A percentile compares a stretch with the other conserved stretches of the same genome.
Evolutionary conservation across 192 early-diverging fungal genomes (phyloP).

Genomic region (Coemansia reversa): DNA sequence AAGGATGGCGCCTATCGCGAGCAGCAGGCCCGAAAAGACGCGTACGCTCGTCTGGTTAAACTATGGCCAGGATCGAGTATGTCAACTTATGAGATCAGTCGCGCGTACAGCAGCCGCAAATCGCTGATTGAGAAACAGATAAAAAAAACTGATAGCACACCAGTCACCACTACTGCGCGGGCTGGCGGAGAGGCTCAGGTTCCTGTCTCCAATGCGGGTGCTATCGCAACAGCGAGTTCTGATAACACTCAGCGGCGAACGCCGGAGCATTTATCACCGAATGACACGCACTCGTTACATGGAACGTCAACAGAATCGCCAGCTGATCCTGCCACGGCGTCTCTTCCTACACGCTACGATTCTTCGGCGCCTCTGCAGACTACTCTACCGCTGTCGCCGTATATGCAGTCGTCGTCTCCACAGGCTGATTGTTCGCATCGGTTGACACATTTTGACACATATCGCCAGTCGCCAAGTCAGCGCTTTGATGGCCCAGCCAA

Average conservation of each 20-base stretch:
- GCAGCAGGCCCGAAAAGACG: conserved; percentile 54
- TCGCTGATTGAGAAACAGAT: conserved; percentile 47
- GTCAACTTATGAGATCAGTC: conserved; percentile 54
- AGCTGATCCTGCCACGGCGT: background rate
- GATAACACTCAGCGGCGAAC: background rate
- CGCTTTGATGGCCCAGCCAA: background rate
- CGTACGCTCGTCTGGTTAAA: conserved; percentile 50
- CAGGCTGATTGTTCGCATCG: background rate
- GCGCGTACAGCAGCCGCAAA: conserved; percentile 55
- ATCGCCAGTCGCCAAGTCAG: conserved; percentile 3
- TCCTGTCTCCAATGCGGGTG: conserved; percentile 1
- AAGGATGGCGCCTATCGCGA: conserved; percentile 47
- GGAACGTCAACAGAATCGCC: background rate
- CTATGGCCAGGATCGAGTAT: conserved; percentile 52
- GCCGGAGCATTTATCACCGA: background rate
- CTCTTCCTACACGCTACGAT: background rate
- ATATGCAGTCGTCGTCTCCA: conserved; percentile 6
- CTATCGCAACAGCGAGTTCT: background rate
- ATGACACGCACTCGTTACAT: background rate
- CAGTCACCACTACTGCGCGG: background rate
- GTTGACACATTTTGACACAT: conserved; percentile 4
- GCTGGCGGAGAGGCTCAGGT: background rate
- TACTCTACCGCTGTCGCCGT: conserved; percentile 5
- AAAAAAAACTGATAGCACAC: conserved; percentile 25
- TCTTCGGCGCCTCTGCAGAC: background rate